Conservation (phyloP, 352 stramenopile genomes). For the Peronospora belbahrii region DNA sequence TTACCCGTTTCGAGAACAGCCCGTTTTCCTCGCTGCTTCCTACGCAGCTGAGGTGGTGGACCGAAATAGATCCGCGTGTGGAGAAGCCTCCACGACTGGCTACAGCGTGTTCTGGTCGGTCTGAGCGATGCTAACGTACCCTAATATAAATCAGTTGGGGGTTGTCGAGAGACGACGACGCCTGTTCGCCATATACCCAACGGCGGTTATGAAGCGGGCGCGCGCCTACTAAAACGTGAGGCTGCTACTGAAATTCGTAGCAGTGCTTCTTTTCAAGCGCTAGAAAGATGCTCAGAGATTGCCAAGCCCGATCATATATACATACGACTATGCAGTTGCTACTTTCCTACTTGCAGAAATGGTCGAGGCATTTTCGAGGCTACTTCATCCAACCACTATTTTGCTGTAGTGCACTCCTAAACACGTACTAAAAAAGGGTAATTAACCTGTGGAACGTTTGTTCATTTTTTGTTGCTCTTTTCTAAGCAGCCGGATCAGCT, state of each 20-base stretch:
- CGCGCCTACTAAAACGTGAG: not conserved
- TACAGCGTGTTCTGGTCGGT: slow-evolving; percentile 16
- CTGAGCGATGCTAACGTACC: slow-evolving; percentile 20
- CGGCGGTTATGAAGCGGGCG: not conserved
- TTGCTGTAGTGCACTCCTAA: slow-evolving; percentile 4
- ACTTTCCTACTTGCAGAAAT: slow-evolving; percentile 4
- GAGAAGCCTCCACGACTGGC: slow-evolving; percentile 18
- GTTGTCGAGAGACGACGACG: slow-evolving; percentile 7
- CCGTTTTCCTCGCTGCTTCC: not conserved
- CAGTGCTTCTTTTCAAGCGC: not conserved
- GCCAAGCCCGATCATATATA: not conserved
- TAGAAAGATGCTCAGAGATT: slow-evolving; percentile 7
- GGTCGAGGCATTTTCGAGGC: slow-evolving; percentile 2
- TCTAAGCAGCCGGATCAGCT: not conserved
- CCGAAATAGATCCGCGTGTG: slow-evolving; percentile 13
- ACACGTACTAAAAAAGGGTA: not conserved
- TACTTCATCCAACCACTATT: slow-evolving; percentile 6
- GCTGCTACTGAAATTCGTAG: slow-evolving; percentile 4
- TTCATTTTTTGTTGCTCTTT: not conserved
- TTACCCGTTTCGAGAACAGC: not conserved
- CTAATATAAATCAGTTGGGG: no score
- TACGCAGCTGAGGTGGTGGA: slow-evolving; percentile 1
- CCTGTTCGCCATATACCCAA: slow-evolving; percentile 3
- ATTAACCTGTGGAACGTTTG: slow-evolving; percentile 2
- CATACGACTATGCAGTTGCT: no score